phyloP scores from a whole-genome alignment of 768 basidiomycete genomes.

The Lactifluus volemus region DNA sequence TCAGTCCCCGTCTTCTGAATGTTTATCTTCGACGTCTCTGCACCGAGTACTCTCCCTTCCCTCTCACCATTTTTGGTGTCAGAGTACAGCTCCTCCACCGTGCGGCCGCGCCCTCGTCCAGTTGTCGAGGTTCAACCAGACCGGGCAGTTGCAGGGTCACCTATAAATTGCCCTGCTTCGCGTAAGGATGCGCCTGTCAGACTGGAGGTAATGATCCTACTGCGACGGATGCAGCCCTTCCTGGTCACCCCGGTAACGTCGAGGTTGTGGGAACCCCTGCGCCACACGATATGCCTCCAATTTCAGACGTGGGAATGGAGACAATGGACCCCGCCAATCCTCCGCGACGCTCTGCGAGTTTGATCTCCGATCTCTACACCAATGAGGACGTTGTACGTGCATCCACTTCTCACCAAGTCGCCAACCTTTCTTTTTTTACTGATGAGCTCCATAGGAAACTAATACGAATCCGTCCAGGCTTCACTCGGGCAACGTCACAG shows the following conservation, averaged over 20 bases:
- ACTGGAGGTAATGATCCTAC: background rate
- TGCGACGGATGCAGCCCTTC: background rate
- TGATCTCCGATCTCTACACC: constrained; percentile 5
- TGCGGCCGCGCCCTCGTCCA: background rate
- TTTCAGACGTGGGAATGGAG: background rate
- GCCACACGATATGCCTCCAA: background rate
- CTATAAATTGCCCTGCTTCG: background rate
- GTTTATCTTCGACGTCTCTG: background rate
- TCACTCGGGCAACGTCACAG: background rate
- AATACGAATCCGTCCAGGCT: background rate
- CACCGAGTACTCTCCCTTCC: constrained; percentile 1
- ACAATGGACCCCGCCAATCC: background rate
- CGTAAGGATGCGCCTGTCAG: background rate
- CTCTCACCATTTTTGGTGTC: background rate
- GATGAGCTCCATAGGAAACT: background rate
- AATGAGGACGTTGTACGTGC: background rate
- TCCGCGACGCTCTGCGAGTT: background rate
- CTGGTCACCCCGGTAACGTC: background rate
- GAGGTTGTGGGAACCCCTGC: background rate
- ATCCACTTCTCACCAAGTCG: background rate
- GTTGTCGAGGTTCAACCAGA: background rate
- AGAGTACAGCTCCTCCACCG: background rate
- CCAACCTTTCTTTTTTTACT: too few relatives aligned
- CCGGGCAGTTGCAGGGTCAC: background rate
- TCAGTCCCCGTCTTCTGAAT: background rate